Evolutionary conservation across 345 rosid genomes (phyloP).

Genomic region (Eucalyptus shirleyi): DNA sequence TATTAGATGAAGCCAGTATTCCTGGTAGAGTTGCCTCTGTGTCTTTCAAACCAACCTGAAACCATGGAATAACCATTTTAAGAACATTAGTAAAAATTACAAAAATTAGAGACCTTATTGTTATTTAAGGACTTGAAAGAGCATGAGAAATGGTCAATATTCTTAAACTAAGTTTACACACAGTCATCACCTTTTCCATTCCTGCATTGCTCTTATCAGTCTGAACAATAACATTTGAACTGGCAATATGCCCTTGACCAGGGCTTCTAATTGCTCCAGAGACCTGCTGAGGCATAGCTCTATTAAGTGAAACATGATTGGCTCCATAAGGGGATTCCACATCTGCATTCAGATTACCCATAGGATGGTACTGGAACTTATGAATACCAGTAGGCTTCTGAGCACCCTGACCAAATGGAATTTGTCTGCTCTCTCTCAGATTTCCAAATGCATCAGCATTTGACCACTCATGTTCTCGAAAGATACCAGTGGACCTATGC

Average conservation of each 20-base stretch:
- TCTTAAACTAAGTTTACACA: neutral
- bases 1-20: slow-evolving; percentile 22
- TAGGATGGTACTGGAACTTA: slow-evolving; percentile 87
- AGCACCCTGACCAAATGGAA: slow-evolving; percentile 22
- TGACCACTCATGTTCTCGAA: slow-evolving; percentile 25
- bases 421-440: slow-evolving; percentile 31
- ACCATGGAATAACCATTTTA: neutral
- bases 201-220: slow-evolving; percentile 17
- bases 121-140: neutral
- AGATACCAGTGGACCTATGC: slow-evolving; percentile 10
- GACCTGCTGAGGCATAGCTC: slow-evolving; percentile 12
- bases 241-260: neutral
- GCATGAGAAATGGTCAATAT: neutral
- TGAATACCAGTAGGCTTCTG: slow-evolving; percentile 33
- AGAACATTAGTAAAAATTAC: neutral
- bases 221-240: slow-evolving; percentile 1
- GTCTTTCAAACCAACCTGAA: slow-evolving; percentile 25
- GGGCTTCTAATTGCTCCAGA: slow-evolving; percentile 3
- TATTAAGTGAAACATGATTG: slow-evolving; percentile 14
- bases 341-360: slow-evolving; percentile 62
- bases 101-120: neutral
- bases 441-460: slow-evolving; percentile 28
- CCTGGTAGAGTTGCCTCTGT: slow-evolving; percentile 21
- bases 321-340: slow-evolving; percentile 24
- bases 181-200: slow-evolving; percentile 36